These are phyloP conservation scores for Fusarium illudens DNA, from an alignment of 2,329 filamentous ascomycete genomes.

Conservation along the genomic window DNA sequence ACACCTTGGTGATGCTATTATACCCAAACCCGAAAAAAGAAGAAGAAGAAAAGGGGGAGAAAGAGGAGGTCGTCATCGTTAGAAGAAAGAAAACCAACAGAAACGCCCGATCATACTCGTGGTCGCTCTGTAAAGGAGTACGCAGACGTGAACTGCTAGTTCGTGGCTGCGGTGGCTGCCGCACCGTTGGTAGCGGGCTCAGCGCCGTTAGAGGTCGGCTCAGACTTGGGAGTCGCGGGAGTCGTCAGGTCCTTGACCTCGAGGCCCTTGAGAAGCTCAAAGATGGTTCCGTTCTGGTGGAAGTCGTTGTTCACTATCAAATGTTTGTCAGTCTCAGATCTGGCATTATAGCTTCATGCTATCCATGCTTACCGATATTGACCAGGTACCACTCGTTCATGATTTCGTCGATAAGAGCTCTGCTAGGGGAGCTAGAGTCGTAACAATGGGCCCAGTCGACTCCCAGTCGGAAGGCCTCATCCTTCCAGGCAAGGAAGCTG, in stretches of 20 bases:
- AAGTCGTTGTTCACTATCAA: slow-evolving; percentile 93
- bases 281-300: slow-evolving; percentile 82
- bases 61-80: slow-evolving; percentile 19
- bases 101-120: slow-evolving; percentile 27
- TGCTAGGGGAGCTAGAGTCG: slow-evolving; percentile 76
- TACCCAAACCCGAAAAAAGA: slow-evolving; percentile 31
- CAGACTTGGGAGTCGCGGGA: slow-evolving; percentile 40
- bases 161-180: slow-evolving; percentile 15
- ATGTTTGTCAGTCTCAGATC: slow-evolving; percentile 9
- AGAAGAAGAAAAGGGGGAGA: slow-evolving; percentile 15
- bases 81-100: slow-evolving; percentile 28
- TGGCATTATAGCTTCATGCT: slow-evolving; percentile 1
- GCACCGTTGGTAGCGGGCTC: slow-evolving; percentile 23
- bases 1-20: slow-evolving; percentile 45
- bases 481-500: slow-evolving; percentile 98
- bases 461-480: slow-evolving; percentile 93
- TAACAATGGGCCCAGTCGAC: slow-evolving; percentile 95
- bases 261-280: slow-evolving; percentile 84
- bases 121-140: slow-evolving; percentile 16
- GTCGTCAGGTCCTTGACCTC: slow-evolving; percentile 70
- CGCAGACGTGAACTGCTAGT: slow-evolving; percentile 20
- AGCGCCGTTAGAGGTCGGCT: slow-evolving; percentile 27
- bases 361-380: slow-evolving; percentile 79
- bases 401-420: slow-evolving; percentile 79
- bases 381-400: slow-evolving; percentile 94